Conservation (phyloP, 345 rosid genomes). For the Leavenworthia alabamica region DNA sequence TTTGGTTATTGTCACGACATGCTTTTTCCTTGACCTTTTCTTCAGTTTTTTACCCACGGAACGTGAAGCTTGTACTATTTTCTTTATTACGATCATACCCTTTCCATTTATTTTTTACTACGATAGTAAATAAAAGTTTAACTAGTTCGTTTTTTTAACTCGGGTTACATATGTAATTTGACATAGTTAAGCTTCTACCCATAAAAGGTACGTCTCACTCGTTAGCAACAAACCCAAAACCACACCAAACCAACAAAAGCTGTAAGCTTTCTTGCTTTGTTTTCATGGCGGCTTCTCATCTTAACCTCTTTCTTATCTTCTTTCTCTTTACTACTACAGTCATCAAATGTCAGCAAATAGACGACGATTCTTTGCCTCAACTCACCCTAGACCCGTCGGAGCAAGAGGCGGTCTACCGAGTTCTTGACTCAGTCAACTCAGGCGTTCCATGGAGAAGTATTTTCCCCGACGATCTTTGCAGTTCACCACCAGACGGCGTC, state of each 20-base stretch:
- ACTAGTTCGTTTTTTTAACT: background rate
- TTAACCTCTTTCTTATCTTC: slow-evolving; percentile 16
- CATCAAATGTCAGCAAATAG: slow-evolving; percentile 19
- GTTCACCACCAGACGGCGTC: slow-evolving; percentile 62
- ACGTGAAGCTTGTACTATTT: slow-evolving; percentile 22
- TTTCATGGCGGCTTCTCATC: slow-evolving; percentile 25
- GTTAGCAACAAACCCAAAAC: slow-evolving; percentile 28
- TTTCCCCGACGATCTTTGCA: slow-evolving; percentile 56
- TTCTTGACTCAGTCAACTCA: slow-evolving; percentile 50
- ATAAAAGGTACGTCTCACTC: slow-evolving; percentile 26
- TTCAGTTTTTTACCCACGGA: slow-evolving; percentile 23
- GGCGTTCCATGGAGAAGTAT: slow-evolving; percentile 49
- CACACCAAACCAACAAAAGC: background rate
- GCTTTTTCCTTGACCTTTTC: slow-evolving; percentile 7
- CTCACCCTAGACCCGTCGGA: slow-evolving; percentile 44
- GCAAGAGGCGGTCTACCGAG: slow-evolving; percentile 46
- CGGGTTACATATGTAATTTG: background rate
- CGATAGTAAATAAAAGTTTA: background rate
- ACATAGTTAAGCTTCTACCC: background rate
- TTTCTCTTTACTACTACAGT: slow-evolving; percentile 7
- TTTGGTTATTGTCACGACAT: slow-evolving; percentile 25
- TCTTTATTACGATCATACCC: slow-evolving; percentile 11
- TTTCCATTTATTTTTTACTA: background rate
- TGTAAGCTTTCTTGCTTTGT: slow-evolving; percentile 1
- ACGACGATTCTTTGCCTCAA: slow-evolving; percentile 1